Evolutionary conservation across 108 stramenopile species (phyloP).

Genomic region (Nannochloropsis salina): DNA sequence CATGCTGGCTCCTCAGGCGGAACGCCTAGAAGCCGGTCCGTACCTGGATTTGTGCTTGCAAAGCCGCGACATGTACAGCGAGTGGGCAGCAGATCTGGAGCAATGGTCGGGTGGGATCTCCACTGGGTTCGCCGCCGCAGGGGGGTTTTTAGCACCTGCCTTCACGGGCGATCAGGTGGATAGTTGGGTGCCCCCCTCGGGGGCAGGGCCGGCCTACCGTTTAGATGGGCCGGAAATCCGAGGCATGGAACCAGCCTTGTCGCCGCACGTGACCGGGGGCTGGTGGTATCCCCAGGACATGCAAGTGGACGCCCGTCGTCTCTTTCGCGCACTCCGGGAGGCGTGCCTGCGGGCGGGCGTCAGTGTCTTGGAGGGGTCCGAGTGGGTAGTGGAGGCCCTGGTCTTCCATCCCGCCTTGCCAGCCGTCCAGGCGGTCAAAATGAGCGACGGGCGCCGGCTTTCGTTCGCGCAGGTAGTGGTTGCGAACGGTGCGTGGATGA

Average conservation of each 20-base stretch:
- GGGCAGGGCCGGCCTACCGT: constrained; percentile 65
- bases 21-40: constrained; percentile 71
- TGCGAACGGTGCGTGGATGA: constrained; percentile 89
- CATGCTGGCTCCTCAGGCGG: constrained; percentile 69
- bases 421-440: constrained; percentile 43
- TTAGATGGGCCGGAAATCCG: constrained; percentile 69
- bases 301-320: constrained; percentile 74
- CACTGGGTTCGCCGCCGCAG: constrained; percentile 69
- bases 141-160: constrained; percentile 83
- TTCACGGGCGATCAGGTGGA: constrained; percentile 79
- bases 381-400: constrained; percentile 29
- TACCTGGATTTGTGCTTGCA: constrained; percentile 72
- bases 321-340: constrained; percentile 63
- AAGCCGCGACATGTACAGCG: constrained; percentile 63
- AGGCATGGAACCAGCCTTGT: constrained; percentile 72
- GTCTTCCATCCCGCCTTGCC: constrained; percentile 29
- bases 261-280: constrained; percentile 71
- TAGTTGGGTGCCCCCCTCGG: constrained; percentile 69
- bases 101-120: constrained; percentile 46
- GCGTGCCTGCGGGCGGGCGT: constrained; percentile 72
- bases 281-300: constrained; percentile 94
- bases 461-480: constrained; percentile 59
- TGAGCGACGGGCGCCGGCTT: constrained; percentile 61
- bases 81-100: constrained; percentile 57
- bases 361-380: constrained; percentile 64